Conservation (phyloP, 148 eudicot genomes). For the Vaccinium darrowii region DNA sequence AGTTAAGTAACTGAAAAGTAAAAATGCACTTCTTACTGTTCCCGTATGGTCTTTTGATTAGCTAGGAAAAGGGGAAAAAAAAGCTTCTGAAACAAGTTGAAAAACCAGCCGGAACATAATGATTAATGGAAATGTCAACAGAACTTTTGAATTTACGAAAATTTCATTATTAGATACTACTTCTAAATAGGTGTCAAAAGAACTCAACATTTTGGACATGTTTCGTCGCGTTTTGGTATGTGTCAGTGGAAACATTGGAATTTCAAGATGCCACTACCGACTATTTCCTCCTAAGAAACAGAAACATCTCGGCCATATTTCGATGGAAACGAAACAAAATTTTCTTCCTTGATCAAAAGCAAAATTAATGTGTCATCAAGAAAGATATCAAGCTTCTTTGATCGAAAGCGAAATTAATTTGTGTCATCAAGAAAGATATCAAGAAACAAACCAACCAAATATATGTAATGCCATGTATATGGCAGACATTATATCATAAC, state of each 20-base stretch:
- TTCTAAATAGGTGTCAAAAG: neutral
- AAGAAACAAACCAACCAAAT: neutral
- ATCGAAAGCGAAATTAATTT: neutral
- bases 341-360: neutral
- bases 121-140: neutral
- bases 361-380: neutral
- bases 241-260: neutral
- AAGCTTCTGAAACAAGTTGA: neutral
- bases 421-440: neutral
- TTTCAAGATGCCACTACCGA: neutral
- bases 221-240: neutral
- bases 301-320: neutral
- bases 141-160: neutral
- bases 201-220: neutral
- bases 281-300: neutral
- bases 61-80: neutral
- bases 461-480: neutral
- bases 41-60: neutral
- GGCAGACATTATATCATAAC: neutral
- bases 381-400: no score
- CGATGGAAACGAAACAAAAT: neutral
- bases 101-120: neutral
- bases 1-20: neutral
- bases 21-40: neutral
- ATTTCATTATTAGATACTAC: neutral